Base-by-base conservation (phyloP, 2,329 filamentous ascomycete genomes). In the Blastomyces gilchristii region DNA sequence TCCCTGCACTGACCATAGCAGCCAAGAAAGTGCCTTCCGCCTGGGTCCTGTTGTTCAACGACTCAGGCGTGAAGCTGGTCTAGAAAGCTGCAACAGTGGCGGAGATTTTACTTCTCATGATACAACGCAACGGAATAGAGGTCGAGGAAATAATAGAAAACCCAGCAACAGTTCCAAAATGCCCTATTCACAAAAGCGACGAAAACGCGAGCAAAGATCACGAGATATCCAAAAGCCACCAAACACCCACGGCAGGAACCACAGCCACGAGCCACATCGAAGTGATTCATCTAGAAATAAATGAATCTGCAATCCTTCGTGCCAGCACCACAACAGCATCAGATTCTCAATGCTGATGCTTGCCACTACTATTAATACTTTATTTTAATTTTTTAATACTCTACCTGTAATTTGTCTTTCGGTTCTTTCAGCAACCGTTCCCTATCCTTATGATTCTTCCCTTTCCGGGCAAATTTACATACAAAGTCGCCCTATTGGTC, bases 1-100 rank as follows among this genome's bases (percentile, higher is more conserved):
- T 4, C 93, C 93, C 0, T 93, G 89, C 73, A 82, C 82, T 60
- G 82, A 83, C 61, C 88, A 92, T 69, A 85, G 85, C 57, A 82
- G 80, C 67, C 79, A 80, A 64, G 81, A 83, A 65, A 87, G 88
- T 69, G 84, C 89, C 63, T 95, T 88, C 71, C 80, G 82, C 16
- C 78, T 89, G 69, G 88, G 88, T 0, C 81, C 81, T 3, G 78
- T 85, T 3, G 79, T 93, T 2, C 75, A 82, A 39, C 72, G 80
- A 37, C 71, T 90, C 62, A 83, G 82, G 68, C 75, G 71, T 57
- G 74, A 78, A 63, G 76, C 74, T n/a, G 77, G 78, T 11, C 69
- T 78, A 25, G 52, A 47, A 54, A 61, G 16, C 25, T 14, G 18
- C 7, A 11, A n/a, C n/a, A 28, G 14, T 34, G 47, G 43, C 7